A percentile compares a stretch with the other conserved stretches of the same genome.
Evolutionary conservation across 805 yeast species (phyloP).

Genomic region (Zygotorulaspora sp.): DNA sequence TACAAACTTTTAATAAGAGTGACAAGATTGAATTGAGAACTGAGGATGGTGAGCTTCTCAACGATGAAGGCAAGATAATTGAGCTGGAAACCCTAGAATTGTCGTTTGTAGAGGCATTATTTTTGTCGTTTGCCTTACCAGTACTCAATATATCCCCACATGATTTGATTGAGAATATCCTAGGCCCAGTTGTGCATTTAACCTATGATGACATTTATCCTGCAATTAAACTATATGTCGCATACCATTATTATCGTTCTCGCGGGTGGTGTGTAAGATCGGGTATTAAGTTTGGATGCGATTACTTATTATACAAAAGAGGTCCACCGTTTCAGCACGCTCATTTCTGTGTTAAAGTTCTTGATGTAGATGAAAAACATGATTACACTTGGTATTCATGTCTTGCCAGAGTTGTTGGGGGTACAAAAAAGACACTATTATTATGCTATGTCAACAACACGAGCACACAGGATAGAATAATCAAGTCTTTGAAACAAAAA

Average conservation of each 20-base stretch:
- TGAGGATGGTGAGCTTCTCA: slow-evolving; percentile 25
- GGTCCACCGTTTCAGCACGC: slow-evolving; percentile 98
- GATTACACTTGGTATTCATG: slow-evolving; percentile 64
- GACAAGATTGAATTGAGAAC: slow-evolving; percentile 34
- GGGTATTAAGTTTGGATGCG: slow-evolving; percentile 91
- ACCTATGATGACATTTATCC: slow-evolving; percentile 30
- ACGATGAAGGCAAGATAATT: slow-evolving; percentile 27
- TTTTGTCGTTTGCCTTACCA: slow-evolving; percentile 55
- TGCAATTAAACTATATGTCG: slow-evolving; percentile 58
- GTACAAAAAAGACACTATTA: slow-evolving; percentile 76
- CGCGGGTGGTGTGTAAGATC: slow-evolving; percentile 92
- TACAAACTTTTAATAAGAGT: slow-evolving; percentile 18
- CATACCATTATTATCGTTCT: slow-evolving; percentile 81
- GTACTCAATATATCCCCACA: slow-evolving; percentile 37
- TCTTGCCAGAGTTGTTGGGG: slow-evolving; percentile 74
- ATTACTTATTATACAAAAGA: slow-evolving; percentile 70
- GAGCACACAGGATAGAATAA: slow-evolving; percentile 28
- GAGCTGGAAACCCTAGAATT: slow-evolving; percentile 50
- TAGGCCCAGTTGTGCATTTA: slow-evolving; percentile 11
- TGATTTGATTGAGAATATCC: slow-evolving; percentile 15
- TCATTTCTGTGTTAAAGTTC: slow-evolving; percentile 59
- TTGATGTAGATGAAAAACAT: slow-evolving; percentile 24
- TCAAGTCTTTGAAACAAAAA: slow-evolving; percentile 21
- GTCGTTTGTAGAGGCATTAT: slow-evolving; percentile 71
- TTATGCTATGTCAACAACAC: slow-evolving; percentile 63